Evolutionary conservation across 1,284 basidiomycete species (phyloP), one percentile per base, ranked within the genome.

Genomic region (Anthracocystis panici-leucophaei): DNA sequence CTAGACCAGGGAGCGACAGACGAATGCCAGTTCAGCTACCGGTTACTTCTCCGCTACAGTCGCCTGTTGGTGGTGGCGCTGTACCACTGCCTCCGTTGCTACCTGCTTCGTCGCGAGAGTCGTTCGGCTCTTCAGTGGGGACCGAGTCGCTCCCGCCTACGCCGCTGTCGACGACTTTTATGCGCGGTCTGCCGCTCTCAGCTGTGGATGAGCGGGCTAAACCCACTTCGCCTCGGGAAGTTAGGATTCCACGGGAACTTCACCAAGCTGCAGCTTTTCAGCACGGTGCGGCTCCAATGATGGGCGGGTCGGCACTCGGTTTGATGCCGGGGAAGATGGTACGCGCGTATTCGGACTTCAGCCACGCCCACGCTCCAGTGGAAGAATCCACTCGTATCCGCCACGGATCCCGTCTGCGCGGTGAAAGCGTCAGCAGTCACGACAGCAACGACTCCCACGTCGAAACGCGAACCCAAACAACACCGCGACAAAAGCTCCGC

Each of bases 61-160:
- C 67, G 20, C 67, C 67, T 10, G 38, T 61, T 3, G 53, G 48
- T 4, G 67, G 67, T 4, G 38, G 3, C 2, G 31, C 35, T 16
- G 50, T 53, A 0, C 57, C 61, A n/a, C 68, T 63, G 21, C 68
- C 68, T 1, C 65, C 68, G 10, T 42, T 67, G 48, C 58, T 72
- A 16, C 51, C 62, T 6, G 58, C 62, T 2, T 55, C 65, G 1
- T 73, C 70, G 18, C 69, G 70, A 23, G 75, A 62, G 18, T 73
- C 69, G n/a, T 77, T 42, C 44, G 69, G 69, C 18, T 64, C 57
- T 14, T 68, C 65, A 5, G 57, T 62, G 3, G 63, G 59, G 16
- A 63, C 59, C 35, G 68, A 76, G 33, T 72, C 68, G 23, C 56
- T 69, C 16, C 75, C 75, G 1, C 65, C 62, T 4, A 77, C 75